Evolutionary conservation across 78 protist species (phyloP).

Genomic region (Cavenderia fasciculata): DNA sequence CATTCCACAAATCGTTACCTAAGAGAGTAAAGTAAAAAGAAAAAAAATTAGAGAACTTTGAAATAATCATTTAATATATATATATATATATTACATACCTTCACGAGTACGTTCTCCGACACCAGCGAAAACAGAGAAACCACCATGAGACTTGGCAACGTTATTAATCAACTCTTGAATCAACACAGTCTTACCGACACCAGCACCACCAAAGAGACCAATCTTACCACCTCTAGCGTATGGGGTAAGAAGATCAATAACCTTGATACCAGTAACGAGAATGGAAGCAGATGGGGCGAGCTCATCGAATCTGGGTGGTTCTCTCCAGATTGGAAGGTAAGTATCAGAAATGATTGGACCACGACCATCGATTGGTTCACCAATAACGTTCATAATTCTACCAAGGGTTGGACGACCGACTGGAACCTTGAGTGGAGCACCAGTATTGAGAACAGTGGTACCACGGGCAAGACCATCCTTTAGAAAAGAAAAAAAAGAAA

Average conservation of each 20-base stretch:
- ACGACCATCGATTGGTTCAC: slow-evolving; percentile 98
- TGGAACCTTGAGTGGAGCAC: slow-evolving; percentile 97
- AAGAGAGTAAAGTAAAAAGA: no score
- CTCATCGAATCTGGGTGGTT: slow-evolving; percentile 93
- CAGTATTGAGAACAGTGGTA: slow-evolving; percentile 92
- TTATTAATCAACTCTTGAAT: slow-evolving; percentile 99
- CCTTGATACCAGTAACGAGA: slow-evolving; percentile 98
- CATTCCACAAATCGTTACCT: slow-evolving; percentile 99
- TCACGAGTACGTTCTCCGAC: slow-evolving; percentile 99
- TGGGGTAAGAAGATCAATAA: slow-evolving; percentile 98
- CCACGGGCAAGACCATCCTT: slow-evolving; percentile 99
- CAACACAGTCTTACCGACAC: slow-evolving; percentile 96
- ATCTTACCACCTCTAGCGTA: slow-evolving; percentile 99
- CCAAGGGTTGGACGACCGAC: slow-evolving; percentile 98
- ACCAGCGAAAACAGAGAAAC: slow-evolving; percentile 99
- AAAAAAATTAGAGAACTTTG: no score
- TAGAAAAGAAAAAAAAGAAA: no score
- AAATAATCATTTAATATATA: no score
- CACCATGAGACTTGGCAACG: slow-evolving; percentile 99
- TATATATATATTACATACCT: no score
- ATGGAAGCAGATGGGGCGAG: slow-evolving; percentile 93
- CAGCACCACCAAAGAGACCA: slow-evolving; percentile 99
- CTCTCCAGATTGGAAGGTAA: slow-evolving; percentile 92
- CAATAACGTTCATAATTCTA: slow-evolving; percentile 99
- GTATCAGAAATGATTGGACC: slow-evolving; percentile 89